These are phyloP conservation scores for Taxillus chinensis DNA, from an alignment of 164 flowering plant species.

Conservation along the genomic window DNA sequence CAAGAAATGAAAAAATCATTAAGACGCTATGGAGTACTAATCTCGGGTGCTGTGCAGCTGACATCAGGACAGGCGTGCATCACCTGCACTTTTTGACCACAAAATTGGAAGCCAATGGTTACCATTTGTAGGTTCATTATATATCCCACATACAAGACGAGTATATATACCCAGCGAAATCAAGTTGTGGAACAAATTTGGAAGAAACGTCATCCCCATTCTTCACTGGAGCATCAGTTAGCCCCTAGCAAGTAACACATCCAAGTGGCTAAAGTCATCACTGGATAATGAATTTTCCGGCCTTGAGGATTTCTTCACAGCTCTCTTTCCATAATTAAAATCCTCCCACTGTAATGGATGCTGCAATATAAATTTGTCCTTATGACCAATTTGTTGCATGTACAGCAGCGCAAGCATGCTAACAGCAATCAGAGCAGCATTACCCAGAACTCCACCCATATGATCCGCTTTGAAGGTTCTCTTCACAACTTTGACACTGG, in stretches of 20 bases:
- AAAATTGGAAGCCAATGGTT: no score
- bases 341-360: conserved; percentile 17
- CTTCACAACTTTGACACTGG: conserved; percentile 46
- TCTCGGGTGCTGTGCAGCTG: background rate
- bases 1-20: no score
- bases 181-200: background rate
- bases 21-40: background rate
- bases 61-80: background rate
- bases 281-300: conserved; percentile 19
- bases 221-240: conserved; percentile 8
- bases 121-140: no score
- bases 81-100: background rate
- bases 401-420: conserved; percentile 66
- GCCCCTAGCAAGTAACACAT: conserved; percentile 49
- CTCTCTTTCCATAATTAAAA: conserved; percentile 8
- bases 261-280: conserved; percentile 22
- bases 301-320: conserved; percentile 11
- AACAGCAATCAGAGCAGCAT: conserved; percentile 66
- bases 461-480: conserved; percentile 46
- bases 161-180: background rate
- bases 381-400: conserved; percentile 31
- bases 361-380: conserved; percentile 15
- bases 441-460: conserved; percentile 33
- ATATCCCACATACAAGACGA: background rate
- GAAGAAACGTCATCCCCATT: background rate